These are phyloP conservation scores for Pythium oligandrum DNA, from an alignment of 352 stramenopile genomes.

Conservation along the genomic window DNA sequence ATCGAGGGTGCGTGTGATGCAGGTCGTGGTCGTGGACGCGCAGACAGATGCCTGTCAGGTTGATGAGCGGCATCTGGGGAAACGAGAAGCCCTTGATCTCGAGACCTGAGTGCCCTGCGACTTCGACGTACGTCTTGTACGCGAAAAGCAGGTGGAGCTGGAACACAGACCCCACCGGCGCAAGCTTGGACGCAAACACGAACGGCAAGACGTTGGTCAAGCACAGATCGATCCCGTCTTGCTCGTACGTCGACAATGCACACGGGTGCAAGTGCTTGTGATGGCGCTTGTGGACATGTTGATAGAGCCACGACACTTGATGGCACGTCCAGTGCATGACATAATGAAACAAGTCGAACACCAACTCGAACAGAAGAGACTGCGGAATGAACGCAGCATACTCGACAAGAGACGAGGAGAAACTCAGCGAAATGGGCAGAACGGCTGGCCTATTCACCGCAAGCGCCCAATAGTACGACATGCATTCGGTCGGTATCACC, in stretches of 20 bases:
- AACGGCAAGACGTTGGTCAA: constrained; percentile 81
- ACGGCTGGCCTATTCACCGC: background rate
- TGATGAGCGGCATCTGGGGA: constrained; percentile 73
- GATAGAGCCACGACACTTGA: constrained; percentile 61
- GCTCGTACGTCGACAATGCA: constrained; percentile 80
- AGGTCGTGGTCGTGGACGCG: constrained; percentile 81
- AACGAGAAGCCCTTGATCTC: constrained; percentile 85
- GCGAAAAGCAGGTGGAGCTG: constrained; percentile 77
- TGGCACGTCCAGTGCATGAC: constrained; percentile 69
- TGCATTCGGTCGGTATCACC: constrained; percentile 64
- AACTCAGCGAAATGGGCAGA: background rate
- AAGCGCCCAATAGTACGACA: constrained; percentile 45
- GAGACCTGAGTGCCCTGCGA: constrained; percentile 76
- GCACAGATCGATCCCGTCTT: constrained; percentile 65
- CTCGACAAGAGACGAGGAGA: constrained; percentile 25
- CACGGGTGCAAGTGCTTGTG: constrained; percentile 75
- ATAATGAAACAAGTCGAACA: constrained; percentile 88
- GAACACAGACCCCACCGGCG: constrained; percentile 37
- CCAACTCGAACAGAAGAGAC: constrained; percentile 78
- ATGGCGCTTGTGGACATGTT: constrained; percentile 80
- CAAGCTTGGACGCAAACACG: constrained; percentile 35
- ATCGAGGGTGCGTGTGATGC: constrained; percentile 76
- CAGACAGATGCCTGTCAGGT: constrained; percentile 48
- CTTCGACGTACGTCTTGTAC: constrained; percentile 89
- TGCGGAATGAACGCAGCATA: constrained; percentile 72